Base-by-base conservation (phyloP, 192 early-diverging fungal species). In the Irineochytrium annulatum region DNA sequence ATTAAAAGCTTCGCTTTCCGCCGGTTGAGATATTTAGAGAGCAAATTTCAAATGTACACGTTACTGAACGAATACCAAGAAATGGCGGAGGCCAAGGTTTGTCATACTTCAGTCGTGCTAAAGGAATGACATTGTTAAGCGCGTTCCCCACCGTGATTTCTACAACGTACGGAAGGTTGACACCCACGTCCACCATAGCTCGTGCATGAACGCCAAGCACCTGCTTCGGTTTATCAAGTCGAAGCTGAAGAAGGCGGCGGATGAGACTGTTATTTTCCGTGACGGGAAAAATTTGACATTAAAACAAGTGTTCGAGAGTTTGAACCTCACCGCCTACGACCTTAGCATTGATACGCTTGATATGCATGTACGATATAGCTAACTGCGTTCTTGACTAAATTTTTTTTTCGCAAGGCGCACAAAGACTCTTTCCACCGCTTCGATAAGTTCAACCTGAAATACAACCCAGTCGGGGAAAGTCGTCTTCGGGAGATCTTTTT, bases 161-260 rank as follows among this genome's bases (percentile, higher is more conserved):
- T 97, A 97, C 82, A 97, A 97, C 57, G 92, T 97, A 44, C 88
- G 95, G 49, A 97, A 97, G 65, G 93, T 97, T 17, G 95, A 97
- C 72, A 94, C 91, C 44, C 94, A 97, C 80, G 88, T 97, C 37
- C 94, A 97, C 60, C 82, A 93, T 64, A 88, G 89, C 3, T 81
- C 86, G 2, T 94, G 92, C 59, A 95, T 97, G 94, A 97, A 95
- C 70, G 90, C 92, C 67, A 97, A 97, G 76, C 94, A 97, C 67
- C 60, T 97, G 49, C 70, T 97, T 31, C 89, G 92, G 4, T 97
- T 95, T 62, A 95, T 97, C 74, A 97, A 97, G 69, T 83, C 88
- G 32, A 95, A 94, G 69, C 72, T 97, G 57, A 84, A 84, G 68
- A 89, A 82, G 39, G 69, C 67, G 32, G 82, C 89, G 13, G 72